Evolutionary conservation across 106 monocot species (phyloP).

Genomic region (Acorus calamus): DNA sequence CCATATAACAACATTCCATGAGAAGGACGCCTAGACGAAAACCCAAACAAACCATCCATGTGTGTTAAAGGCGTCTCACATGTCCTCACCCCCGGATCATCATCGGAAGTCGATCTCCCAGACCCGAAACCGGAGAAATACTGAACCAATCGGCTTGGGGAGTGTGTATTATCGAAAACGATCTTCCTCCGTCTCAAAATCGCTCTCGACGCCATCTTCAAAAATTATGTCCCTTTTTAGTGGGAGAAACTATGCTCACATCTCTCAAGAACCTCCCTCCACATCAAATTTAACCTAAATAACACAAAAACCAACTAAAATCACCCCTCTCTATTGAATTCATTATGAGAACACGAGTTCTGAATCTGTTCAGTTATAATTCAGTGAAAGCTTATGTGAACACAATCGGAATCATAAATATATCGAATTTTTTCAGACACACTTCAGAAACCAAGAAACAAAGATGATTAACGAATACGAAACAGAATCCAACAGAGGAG

Average conservation of each 20-base stretch:
- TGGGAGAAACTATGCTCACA: too few relatives aligned
- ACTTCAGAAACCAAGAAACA: too few relatives aligned
- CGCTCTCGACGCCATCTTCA: conserved; percentile 53
- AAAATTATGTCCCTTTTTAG: conserved; percentile 7
- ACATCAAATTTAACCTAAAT: too few relatives aligned
- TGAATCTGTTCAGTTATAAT: too few relatives aligned
- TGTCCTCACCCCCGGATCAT: neutral
- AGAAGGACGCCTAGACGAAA: conserved; percentile 2
- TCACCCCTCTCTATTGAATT: too few relatives aligned
- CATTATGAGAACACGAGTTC: too few relatives aligned
- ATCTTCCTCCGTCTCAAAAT: conserved; percentile 35
- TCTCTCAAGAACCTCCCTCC: conserved; percentile 1
- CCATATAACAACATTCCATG: conserved; percentile 10
- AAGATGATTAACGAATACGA: too few relatives aligned
- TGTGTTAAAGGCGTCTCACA: neutral
- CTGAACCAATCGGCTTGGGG: conserved; percentile 17
- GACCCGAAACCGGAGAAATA: conserved; percentile 27
- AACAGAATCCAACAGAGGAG: too few relatives aligned
- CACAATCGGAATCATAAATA: too few relatives aligned
- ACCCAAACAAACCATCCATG: conserved; percentile 14
- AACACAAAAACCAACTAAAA: too few relatives aligned
- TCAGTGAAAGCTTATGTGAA: too few relatives aligned
- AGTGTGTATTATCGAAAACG: conserved; percentile 33
- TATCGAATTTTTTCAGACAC: too few relatives aligned
- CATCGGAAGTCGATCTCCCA: conserved; percentile 3